Evolutionary conservation across 225 moss, liverwort and hornwort species (phyloP).

Genomic region (Climacium dendroides): DNA sequence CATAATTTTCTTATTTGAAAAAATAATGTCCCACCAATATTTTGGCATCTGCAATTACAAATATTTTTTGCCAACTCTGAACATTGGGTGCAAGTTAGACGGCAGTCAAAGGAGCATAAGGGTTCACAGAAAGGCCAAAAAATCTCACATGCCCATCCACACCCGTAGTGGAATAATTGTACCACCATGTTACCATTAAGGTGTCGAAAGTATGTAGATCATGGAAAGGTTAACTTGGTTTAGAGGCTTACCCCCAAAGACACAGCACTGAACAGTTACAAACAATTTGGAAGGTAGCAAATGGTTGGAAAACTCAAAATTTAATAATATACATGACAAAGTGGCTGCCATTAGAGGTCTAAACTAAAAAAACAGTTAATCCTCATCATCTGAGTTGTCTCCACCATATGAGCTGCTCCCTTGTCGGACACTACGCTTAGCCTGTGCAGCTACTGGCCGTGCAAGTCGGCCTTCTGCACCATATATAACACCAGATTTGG

Average conservation of each 20-base stretch:
- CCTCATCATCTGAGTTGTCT: slow-evolving; percentile 41
- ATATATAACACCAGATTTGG: slow-evolving; percentile 50
- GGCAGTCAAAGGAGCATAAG: not conserved
- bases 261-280: not conserved
- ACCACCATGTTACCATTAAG: not conserved
- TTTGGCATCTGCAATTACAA: fast-evolving
- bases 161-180: not conserved
- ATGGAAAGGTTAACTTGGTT: not conserved
- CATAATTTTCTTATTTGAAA: not conserved
- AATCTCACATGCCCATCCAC: not conserved
- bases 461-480: slow-evolving; percentile 41
- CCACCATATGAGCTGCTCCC: slow-evolving; percentile 44
- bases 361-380: not conserved
- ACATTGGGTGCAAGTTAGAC: not conserved
- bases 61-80: not conserved
- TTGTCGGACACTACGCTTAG: slow-evolving; percentile 69
- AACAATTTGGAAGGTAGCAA: not conserved
- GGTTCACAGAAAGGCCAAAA: not conserved
- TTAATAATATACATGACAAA: slow-evolving; percentile 1
- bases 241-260: not conserved
- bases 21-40: not conserved
- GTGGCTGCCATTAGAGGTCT: not conserved
- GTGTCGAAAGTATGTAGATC: not conserved
- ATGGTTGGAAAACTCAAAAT: not conserved
- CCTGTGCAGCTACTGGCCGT: slow-evolving; percentile 25